phyloP scores from a whole-genome alignment of 345 rosid genomes.

The Nasturtium officinale region DNA sequence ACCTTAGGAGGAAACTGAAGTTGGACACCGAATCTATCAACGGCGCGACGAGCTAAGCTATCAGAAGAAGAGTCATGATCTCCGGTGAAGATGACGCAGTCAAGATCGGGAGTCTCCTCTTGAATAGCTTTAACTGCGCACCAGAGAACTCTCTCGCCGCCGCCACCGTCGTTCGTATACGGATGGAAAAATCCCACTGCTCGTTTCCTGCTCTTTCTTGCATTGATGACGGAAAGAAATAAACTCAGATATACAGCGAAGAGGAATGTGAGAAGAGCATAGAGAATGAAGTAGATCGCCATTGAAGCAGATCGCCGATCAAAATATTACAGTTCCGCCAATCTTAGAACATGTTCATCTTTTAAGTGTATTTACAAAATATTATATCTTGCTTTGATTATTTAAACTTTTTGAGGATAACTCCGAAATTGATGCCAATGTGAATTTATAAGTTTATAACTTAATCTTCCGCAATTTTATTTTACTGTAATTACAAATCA shows the following conservation, averaged over 20 bases:
- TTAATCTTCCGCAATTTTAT: too few species aligned
- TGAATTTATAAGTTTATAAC: too few species aligned
- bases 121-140: slow-evolving; percentile 92
- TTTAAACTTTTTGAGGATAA: neutral
- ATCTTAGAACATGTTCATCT: neutral
- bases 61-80: slow-evolving; percentile 73
- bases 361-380: slow-evolving; percentile 3
- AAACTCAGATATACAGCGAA: slow-evolving; percentile 48
- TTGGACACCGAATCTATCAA: slow-evolving; percentile 80
- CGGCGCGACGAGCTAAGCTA: slow-evolving; percentile 62
- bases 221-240: slow-evolving; percentile 44
- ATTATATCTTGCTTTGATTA: neutral
- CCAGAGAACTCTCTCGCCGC: slow-evolving; percentile 97
- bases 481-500: too few species aligned
- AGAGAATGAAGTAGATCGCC: slow-evolving; percentile 48
- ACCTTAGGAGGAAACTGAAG: slow-evolving; percentile 77
- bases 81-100: slow-evolving; percentile 73
- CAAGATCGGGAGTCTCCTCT: slow-evolving; percentile 68
- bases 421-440: neutral
- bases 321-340: neutral
- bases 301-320: slow-evolving; percentile 42
- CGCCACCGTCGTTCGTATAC: slow-evolving; percentile 94
- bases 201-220: slow-evolving; percentile 47
- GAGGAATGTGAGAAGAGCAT: slow-evolving; percentile 45
- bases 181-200: slow-evolving; percentile 95